Evolutionary conservation across 2,329 filamentous ascomycete species (phyloP), one percentile per base, ranked within the genome.

Genomic region (Pestalotiopsis sp.): DNA sequence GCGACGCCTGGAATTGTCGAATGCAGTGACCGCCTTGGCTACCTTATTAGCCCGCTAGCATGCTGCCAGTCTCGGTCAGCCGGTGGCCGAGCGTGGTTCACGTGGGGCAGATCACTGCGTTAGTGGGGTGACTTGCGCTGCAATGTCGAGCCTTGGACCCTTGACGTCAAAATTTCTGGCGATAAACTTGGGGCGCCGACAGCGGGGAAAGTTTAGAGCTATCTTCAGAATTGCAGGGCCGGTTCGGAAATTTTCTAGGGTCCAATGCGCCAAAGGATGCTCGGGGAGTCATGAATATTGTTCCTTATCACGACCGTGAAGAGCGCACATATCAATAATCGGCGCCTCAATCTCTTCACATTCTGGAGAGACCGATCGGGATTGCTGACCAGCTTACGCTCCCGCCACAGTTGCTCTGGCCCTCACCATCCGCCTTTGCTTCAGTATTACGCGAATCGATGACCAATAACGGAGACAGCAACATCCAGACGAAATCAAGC

Each of bases 91-190:
- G 14, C 14, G 38, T 39, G 17, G 35, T 39, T 17, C 30, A 39
- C 58, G 58, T 61, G 58, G 58, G 58, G 58, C 35, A 17, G 30
- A 17, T 20, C 26, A n/a, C 35, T 6, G 11, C 30, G 44, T n/a
- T 22, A 52, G 44, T 61, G 58, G 58, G 26, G 58, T 26, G 30
- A 13, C 22, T 61, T 17, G 26, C n/a, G 17, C 17, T 61, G 17
- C 17, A 14, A 17, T 14, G 17, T 30, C 14, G 26, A 61, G 58
- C 26, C 26, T 52, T 61, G 58, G 61, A 64, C 35, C 61, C 61
- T 52, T 66, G 39, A 58, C 38, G 64, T 66, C 56, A 48, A 61
- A 61, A 61, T 38, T 38, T 61, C 58, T 52, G 44, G 44, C 44
- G 58, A 61, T 35, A 35, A 14, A 20, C 20, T 61, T 35, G 30